phyloP scores from a whole-genome alignment of 1,284 basidiomycete genomes.

The Malassezia slooffiae region DNA sequence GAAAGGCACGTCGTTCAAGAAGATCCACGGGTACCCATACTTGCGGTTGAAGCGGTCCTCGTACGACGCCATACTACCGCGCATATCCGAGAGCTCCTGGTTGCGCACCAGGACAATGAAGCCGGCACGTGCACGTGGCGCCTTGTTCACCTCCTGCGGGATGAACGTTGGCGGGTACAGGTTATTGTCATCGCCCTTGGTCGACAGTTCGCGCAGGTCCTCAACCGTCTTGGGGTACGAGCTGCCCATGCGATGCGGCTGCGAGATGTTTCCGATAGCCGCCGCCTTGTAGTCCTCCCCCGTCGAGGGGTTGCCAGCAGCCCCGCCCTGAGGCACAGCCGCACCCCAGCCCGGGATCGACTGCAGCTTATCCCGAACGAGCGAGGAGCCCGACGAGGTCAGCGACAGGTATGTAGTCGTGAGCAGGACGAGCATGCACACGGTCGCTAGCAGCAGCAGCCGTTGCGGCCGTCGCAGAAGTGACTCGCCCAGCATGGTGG shows the following conservation, averaged over 20 bases:
- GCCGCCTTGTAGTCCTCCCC: no score
- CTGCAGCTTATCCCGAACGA: slow-evolving; percentile 7
- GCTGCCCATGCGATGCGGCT: no score
- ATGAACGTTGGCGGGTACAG: slow-evolving; percentile 38
- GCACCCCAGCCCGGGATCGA: not conserved
- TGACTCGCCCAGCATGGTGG: no score
- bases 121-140: slow-evolving; percentile 42
- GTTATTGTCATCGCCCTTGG: slow-evolving; percentile 36
- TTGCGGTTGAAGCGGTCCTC: slow-evolving; percentile 42
- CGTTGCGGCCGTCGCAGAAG: slow-evolving; percentile 13
- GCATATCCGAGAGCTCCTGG: slow-evolving; percentile 36
- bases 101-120: slow-evolving; percentile 46
- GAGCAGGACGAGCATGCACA: slow-evolving; percentile 6
- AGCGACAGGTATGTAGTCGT: slow-evolving; percentile 10
- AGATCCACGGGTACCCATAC: slow-evolving; percentile 47
- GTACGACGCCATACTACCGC: slow-evolving; percentile 22
- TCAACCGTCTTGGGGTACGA: slow-evolving; percentile 28
- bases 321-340: no score
- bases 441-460: slow-evolving; percentile 8
- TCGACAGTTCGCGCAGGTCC: slow-evolving; percentile 31
- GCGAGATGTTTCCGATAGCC: no score
- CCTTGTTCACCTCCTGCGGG: slow-evolving; percentile 31
- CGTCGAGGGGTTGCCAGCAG: no score
- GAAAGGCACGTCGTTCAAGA: slow-evolving; percentile 47
- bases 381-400: slow-evolving; percentile 8